Conservation (phyloP, 2,329 filamentous ascomycete genomes). For the Colletotrichum liaoningense region DNA sequence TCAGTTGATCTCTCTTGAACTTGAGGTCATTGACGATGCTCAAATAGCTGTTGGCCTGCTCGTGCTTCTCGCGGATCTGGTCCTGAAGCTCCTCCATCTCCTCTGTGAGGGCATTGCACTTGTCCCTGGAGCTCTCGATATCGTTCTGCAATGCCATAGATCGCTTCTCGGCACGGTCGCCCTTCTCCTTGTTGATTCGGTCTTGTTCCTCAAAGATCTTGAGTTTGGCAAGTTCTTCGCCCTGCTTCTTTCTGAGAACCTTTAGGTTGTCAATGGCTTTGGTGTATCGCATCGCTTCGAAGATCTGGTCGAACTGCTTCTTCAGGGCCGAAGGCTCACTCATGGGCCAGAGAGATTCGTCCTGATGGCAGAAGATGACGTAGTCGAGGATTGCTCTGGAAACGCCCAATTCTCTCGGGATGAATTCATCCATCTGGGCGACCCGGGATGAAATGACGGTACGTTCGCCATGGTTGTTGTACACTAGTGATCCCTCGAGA, state of each 20-base stretch:
- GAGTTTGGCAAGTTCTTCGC: slow-evolving; percentile 77
- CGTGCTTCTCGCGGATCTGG: slow-evolving; percentile 74
- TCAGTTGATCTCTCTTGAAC: slow-evolving; percentile 80
- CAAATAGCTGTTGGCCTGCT: slow-evolving; percentile 79
- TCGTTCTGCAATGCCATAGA: slow-evolving; percentile 73
- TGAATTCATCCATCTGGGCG: slow-evolving; percentile 83
- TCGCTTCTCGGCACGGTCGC: slow-evolving; percentile 76
- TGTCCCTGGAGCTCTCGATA: slow-evolving; percentile 69
- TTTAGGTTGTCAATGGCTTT: slow-evolving; percentile 98
- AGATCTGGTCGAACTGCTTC: slow-evolving; percentile 97
- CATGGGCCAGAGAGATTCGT: slow-evolving; percentile 97
- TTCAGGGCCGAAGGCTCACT: slow-evolving; percentile 88
- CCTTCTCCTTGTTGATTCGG: slow-evolving; percentile 87
- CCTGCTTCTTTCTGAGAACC: slow-evolving; percentile 83
- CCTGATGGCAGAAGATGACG: slow-evolving; percentile 98
- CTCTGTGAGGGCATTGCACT: slow-evolving; percentile 67
- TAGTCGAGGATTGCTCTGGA: slow-evolving; percentile 90
- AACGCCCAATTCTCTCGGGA: slow-evolving; percentile 89
- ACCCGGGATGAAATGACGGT: slow-evolving; percentile 83
- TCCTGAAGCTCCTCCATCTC: slow-evolving; percentile 71
- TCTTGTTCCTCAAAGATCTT: slow-evolving; percentile 82
- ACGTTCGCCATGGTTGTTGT: slow-evolving; percentile 83
- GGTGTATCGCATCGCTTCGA: slow-evolving; percentile 96
- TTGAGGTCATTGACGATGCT: slow-evolving; percentile 80
- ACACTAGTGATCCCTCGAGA: slow-evolving; percentile 81